These are phyloP conservation scores for Ramicandelaber brevisporus DNA, from an alignment of 192 early-diverging fungal genomes.

Conservation along the genomic window DNA sequence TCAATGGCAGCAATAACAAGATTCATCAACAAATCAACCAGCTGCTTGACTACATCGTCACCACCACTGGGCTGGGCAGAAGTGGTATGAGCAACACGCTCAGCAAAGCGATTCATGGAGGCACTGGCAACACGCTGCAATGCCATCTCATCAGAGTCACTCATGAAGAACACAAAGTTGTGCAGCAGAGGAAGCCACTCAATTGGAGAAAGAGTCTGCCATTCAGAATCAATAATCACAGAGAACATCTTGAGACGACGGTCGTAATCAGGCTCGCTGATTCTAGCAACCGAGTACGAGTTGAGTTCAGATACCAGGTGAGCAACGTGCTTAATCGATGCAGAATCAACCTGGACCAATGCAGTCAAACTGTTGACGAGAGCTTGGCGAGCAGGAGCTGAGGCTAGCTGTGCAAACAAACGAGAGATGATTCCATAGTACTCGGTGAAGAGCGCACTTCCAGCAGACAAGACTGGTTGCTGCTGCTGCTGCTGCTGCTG, in stretches of 20 bases:
- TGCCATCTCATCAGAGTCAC: conserved; percentile 65
- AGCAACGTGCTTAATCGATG: conserved; percentile 19
- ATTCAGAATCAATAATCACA: too few relatives aligned
- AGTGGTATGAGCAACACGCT: conserved; percentile 13
- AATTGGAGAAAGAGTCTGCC: too few relatives aligned
- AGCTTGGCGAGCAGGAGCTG: conserved; percentile 30
- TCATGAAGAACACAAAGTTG: conserved; percentile 60
- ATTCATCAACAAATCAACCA: conserved; percentile 3
- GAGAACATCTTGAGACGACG: conserved; percentile 46
- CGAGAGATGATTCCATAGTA: conserved; percentile 42
- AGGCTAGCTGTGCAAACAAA: conserved; percentile 39
- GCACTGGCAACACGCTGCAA: conserved; percentile 59
- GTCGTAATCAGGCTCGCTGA: conserved; percentile 81
- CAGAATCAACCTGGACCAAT: conserved; percentile 32
- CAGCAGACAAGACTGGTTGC: conserved; percentile 7
- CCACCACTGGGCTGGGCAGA: background rate
- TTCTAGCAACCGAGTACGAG: conserved; percentile 33
- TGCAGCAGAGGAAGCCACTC: conserved; percentile 82
- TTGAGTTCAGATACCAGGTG: conserved; percentile 49
- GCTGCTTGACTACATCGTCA: conserved; percentile 2
- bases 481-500: too few relatives aligned
- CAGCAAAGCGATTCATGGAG: conserved; percentile 46
- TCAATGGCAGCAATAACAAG: conserved; percentile 13
- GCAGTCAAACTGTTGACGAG: conserved; percentile 29
- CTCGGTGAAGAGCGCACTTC: conserved; percentile 13